These are phyloP conservation scores for Hanseniaspora jakobsenii DNA, from an alignment of 805 yeast genomes.

Conservation along the genomic window DNA sequence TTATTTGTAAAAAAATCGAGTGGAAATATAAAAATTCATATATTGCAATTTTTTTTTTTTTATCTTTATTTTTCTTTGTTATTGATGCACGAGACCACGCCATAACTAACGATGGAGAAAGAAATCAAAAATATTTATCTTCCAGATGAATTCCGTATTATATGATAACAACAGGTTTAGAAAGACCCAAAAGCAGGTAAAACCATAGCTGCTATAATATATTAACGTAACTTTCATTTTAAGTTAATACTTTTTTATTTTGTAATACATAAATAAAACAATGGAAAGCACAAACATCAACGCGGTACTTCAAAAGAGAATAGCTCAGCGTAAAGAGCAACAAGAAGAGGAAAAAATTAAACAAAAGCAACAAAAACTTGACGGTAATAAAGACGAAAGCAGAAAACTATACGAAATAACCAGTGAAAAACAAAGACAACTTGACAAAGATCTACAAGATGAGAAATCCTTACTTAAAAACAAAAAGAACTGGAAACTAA, in stretches of 20 bases:
- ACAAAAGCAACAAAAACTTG: background rate
- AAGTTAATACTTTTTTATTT: background rate
- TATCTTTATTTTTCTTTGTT: no score
- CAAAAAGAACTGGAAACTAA: background rate
- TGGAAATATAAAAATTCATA: no score
- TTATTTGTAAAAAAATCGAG: no score
- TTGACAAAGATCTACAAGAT: background rate
- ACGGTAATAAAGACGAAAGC: background rate
- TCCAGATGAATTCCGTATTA: no score
- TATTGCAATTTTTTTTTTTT: no score
- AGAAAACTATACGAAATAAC: background rate
- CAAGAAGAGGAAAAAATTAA: constrained; percentile 1
- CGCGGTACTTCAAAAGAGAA: constrained; percentile 12
- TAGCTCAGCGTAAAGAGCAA: constrained; percentile 12
- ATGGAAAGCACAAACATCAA: constrained; percentile 15
- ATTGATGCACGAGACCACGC: no score
- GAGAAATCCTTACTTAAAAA: background rate
- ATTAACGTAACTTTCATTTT: no score
- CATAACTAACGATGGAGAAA: no score
- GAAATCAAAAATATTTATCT: no score
- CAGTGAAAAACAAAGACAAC: background rate
- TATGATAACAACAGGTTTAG: no score
- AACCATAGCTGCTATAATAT: no score
- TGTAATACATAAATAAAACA: background rate
- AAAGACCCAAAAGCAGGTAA: no score